Evolutionary conservation across 169 alveolate species (phyloP), one percentile per base, ranked within the genome.

Genomic region (Plasmodium vivax): DNA sequence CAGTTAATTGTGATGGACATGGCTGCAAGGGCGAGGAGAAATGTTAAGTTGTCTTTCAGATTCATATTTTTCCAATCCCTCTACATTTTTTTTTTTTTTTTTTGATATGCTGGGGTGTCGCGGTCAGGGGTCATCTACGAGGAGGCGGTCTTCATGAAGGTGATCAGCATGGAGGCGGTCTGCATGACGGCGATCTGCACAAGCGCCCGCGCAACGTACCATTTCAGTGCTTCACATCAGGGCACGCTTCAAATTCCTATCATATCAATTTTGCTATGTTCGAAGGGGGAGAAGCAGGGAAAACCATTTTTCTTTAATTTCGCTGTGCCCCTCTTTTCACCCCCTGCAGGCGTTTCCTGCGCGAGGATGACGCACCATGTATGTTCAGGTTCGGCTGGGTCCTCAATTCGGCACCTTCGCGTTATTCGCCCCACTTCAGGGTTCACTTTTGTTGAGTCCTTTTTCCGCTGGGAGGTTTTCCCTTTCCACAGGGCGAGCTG

Each of bases 1-100:
- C 93, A 87, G 4, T 75, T 56, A 84, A 87, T 77, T 23, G 93
- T 58, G 62, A 87, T 87, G 14, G 84, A 47, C 87, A 87, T 87
- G 32, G 54, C 82, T 38, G 56, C 56, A 38, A 87, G 62, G 82
- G 62, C 79, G 41, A 87, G 34, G 43, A 19, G 56, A 41, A 45
- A 38, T 72, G 43, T 73, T 54, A 85, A 75, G 73, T 36, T 58
- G 14, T 19, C 27, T 8, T 30, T 9, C 8, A 47, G 10, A 36
- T 72, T 85, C 93, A 85, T 85, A 85, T 73, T 85, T 73, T 62
- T 27, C 41, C 23, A 80, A n/a, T 36, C 12, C 54, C 27, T 62
- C 56, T 58, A 62, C 36, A 30, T 27, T 80, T 80, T 82, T 32
- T 23, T 82, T 27, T 34, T 27, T 30, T 23, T 82, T 27, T 34